A percentile compares a stretch with the other conserved stretches of the same genome.
phyloP scores from a whole-genome alignment of 179 eudicot species.

The Beta lomatogona region DNA sequence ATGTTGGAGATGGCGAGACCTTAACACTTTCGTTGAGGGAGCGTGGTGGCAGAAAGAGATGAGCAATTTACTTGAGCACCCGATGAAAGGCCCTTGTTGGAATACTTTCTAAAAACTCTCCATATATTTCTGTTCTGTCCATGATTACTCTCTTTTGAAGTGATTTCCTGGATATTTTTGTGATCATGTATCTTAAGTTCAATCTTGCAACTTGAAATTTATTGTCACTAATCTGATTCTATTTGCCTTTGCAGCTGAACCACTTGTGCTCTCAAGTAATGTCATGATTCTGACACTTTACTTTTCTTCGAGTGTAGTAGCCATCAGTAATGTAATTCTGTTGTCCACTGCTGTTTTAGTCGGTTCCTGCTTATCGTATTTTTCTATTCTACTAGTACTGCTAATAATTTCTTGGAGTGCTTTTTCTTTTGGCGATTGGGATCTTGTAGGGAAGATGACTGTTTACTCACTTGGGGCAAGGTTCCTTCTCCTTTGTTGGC shows the following conservation, averaged over 20 bases:
- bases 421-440: no score
- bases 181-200: constrained; percentile 30
- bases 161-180: constrained; percentile 30
- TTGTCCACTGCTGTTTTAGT: neutral
- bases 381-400: neutral
- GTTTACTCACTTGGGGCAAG: constrained; percentile 14
- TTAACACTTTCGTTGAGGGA: constrained; percentile 88
- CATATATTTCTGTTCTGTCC: constrained; percentile 27
- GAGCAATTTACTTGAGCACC: constrained; percentile 22
- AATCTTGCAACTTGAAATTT: constrained; percentile 21
- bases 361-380: neutral
- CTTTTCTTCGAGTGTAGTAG: constrained; percentile 23
- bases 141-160: constrained; percentile 22
- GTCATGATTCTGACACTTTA: constrained; percentile 21
- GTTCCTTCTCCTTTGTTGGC: constrained; percentile 5
- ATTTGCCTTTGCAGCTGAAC: constrained; percentile 39
- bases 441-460: constrained; percentile 23
- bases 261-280: constrained; percentile 30
- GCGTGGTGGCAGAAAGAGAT: constrained; percentile 89
- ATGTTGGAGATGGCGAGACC: constrained; percentile 67
- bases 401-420: no score
- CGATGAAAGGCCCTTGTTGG: constrained; percentile 35
- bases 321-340: neutral
- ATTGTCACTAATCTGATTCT: constrained; percentile 34
- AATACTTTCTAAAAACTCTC: constrained; percentile 27